Percentiles rank a stretch among this genome's conserved stretches.
Evolutionary conservation across 306 rosid species (phyloP).

Genomic region (Pterocarpus santalinus): DNA sequence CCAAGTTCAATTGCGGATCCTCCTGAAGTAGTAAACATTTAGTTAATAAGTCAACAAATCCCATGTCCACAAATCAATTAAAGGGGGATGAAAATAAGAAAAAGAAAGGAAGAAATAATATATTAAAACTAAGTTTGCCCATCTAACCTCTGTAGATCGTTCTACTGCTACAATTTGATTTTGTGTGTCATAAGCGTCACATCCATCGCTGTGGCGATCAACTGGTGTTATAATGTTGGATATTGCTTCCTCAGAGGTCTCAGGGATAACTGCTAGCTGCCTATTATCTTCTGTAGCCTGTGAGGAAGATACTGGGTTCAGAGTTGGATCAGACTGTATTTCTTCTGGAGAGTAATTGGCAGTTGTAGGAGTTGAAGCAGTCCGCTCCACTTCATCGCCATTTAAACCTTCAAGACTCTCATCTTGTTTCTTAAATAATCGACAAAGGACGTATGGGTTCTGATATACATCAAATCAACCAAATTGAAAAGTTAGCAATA

Average conservation of each 20-base stretch:
- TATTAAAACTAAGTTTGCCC: slow-evolving; percentile 34
- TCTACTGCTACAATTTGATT: slow-evolving; percentile 37
- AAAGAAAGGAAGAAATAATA: slow-evolving; percentile 11
- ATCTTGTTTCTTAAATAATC: slow-evolving; percentile 85
- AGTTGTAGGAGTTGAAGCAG: slow-evolving; percentile 59
- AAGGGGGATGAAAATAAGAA: background rate
- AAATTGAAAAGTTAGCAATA: slow-evolving; percentile 41
- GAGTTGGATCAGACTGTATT: slow-evolving; percentile 54
- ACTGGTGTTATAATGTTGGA: slow-evolving; percentile 54
- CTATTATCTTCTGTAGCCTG: slow-evolving; percentile 55
- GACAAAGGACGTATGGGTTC: slow-evolving; percentile 87
- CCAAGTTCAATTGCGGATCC: slow-evolving; percentile 44
- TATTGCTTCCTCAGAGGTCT: slow-evolving; percentile 58
- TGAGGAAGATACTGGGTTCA: slow-evolving; percentile 59
- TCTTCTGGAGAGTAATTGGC: slow-evolving; percentile 67
- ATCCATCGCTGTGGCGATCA: slow-evolving; percentile 46
- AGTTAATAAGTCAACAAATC: slow-evolving; percentile 39
- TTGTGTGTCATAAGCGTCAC: slow-evolving; percentile 43
- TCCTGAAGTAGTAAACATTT: slow-evolving; percentile 46
- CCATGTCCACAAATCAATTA: slow-evolving; percentile 14
- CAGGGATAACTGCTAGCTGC: slow-evolving; percentile 41
- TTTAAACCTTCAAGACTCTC: slow-evolving; percentile 70
- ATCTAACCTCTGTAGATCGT: slow-evolving; percentile 55
- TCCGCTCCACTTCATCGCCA: slow-evolving; percentile 60
- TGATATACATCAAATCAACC: slow-evolving; percentile 54